Evolutionary conservation across 306 rosid species (phyloP), one percentile per base, ranked within the genome.

Genomic region (Lupinus albus): DNA sequence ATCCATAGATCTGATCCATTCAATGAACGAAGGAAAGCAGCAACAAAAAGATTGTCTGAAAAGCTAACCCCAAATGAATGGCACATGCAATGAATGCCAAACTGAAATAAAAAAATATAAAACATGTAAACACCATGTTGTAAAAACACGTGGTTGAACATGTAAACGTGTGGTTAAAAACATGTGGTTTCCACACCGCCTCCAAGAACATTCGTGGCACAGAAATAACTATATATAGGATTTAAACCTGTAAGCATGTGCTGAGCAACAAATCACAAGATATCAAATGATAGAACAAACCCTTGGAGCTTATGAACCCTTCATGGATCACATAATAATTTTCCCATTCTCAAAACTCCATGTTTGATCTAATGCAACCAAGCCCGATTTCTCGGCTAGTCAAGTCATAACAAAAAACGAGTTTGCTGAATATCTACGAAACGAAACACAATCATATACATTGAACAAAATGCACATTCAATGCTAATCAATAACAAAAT

Each of bases 11-110:
- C 8, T 12, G 16, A 46, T 13, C 30, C 30, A 28, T 49, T 25
- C 17, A 67, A 25, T 15, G 8, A 11, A 39, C 32, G 11, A 59
- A 11, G 73, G 5, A 12, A 73, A 59, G 49, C 57, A 73, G 33
- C 10, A 73, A 28, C 28, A 42, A 50, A 52, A 50, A 39, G 2
- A 2, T 25, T 12, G 12, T 11, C 10, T 11, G 65, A 64, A 42
- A 73, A 52, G 15, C 58, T 53, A 63, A 30, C 20, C 46, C 13
- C 64, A 11, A 38, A 21, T 32, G 62, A 61, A 21, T 9, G 4
- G 14, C 12, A 14, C 18, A 21, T 17, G 11, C 56, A 15, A 72
- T 39, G 45, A 52, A 15, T 11, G 11, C 25, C 63, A 32, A 71
- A 61, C 20, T 13, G 11, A 33, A 55, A 49, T 17, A 13, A 15